Conservation (phyloP, 495 filamentous ascomycete genomes). For the Xylaria cubensis region DNA sequence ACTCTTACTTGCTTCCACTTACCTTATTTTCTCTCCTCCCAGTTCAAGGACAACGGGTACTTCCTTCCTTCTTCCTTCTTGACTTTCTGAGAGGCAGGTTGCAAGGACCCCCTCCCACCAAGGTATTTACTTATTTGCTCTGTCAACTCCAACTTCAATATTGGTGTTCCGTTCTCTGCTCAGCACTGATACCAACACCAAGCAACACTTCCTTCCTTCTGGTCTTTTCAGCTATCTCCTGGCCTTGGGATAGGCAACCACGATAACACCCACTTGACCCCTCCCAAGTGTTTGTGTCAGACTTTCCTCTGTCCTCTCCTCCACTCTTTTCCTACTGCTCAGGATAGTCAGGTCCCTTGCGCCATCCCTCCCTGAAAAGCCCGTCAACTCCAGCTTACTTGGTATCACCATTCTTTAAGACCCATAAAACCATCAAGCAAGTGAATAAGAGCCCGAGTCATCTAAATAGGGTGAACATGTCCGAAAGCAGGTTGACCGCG, state of each 20-base stretch:
- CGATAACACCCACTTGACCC: not conserved
- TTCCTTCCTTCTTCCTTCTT: not conserved
- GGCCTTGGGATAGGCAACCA: not conserved
- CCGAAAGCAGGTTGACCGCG: not conserved
- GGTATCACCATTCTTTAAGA: not conserved
- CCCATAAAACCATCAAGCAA: not conserved
- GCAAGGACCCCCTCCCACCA: not conserved
- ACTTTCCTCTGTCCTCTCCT: not conserved
- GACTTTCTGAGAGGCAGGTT: not conserved
- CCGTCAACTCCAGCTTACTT: not conserved
- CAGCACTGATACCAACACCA: not conserved
- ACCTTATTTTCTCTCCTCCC: not conserved
- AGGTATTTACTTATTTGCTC: not conserved
- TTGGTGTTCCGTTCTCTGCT: not conserved
- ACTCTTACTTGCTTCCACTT: not conserved
- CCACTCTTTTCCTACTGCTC: not conserved
- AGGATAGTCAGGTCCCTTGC: not conserved
- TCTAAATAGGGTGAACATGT: slow-evolving; percentile 10
- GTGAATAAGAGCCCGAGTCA: not conserved
- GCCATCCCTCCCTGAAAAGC: not conserved
- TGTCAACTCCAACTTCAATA: not conserved
- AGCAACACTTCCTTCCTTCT: not conserved
- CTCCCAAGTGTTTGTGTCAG: not conserved
- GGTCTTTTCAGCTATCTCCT: not conserved
- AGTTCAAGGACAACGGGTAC: not conserved